These are phyloP conservation scores for Phlyctochytrium arcticum DNA, from an alignment of 192 early-diverging fungal genomes.

Conservation along the genomic window DNA sequence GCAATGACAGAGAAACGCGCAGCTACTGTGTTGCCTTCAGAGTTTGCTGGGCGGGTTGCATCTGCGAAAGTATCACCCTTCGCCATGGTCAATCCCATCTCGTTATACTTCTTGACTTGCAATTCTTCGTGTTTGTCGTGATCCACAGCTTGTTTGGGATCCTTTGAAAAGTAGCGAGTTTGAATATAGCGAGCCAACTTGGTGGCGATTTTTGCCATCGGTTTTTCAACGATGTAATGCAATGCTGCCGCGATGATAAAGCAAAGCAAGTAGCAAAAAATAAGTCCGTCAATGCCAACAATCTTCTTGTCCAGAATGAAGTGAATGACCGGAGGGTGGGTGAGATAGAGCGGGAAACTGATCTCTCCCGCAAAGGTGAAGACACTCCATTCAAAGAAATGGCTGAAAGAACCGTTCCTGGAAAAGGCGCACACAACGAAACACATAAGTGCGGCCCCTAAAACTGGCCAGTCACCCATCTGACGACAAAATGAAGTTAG, in stretches of 20 bases:
- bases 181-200: slow-evolving; percentile 8
- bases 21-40: neutral
- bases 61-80: neutral
- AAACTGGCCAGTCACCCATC: slow-evolving; percentile 15
- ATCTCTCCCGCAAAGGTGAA: slow-evolving; percentile 30
- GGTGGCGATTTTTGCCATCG: neutral
- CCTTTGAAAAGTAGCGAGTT: slow-evolving; percentile 12
- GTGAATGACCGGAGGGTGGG: slow-evolving; percentile 19
- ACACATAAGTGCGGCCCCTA: slow-evolving; percentile 14
- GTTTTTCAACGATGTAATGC: slow-evolving; percentile 16
- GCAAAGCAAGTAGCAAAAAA: neutral
- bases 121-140: slow-evolving; percentile 17
- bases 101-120: slow-evolving; percentile 6
- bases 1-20: neutral
- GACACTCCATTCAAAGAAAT: slow-evolving; percentile 26
- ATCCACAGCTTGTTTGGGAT: slow-evolving; percentile 11
- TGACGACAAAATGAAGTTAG: too few species aligned
- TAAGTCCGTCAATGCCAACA: slow-evolving; percentile 20
- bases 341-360: slow-evolving; percentile 30
- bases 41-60: neutral
- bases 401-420: slow-evolving; percentile 16
- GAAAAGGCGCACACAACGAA: slow-evolving; percentile 15
- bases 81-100: slow-evolving; percentile 6
- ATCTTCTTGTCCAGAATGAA: neutral
- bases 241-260: neutral